A percentile compares a stretch with the other conserved stretches of the same genome.
Evolutionary conservation across 148 eudicot species (phyloP).

Genomic region (Bassia scoparia): DNA sequence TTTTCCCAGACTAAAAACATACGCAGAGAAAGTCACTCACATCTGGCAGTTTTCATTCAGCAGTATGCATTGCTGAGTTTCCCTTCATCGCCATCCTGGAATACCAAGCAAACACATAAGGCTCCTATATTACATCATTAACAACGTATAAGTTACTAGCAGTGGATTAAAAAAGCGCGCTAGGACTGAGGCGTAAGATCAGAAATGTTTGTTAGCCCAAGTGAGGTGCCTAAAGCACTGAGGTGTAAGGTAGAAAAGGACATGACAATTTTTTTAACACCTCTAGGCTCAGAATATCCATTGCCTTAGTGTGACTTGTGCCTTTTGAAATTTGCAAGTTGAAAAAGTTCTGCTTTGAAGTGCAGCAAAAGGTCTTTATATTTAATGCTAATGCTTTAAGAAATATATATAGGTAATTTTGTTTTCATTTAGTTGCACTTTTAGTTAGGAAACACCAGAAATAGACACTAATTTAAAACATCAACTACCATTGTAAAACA

Average conservation of each 20-base stretch:
- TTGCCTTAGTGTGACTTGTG: too few species aligned
- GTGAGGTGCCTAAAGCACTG: too few species aligned
- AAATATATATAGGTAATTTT: not conserved
- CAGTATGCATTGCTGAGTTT: constrained; percentile 56
- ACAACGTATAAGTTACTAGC: not conserved
- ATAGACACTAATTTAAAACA: not conserved
- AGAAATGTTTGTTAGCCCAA: too few species aligned
- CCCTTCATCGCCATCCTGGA: constrained; percentile 89
- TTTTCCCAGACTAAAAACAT: not conserved
- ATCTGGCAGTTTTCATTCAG: constrained; percentile 84
- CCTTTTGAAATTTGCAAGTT: not conserved
- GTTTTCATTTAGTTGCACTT: not conserved
- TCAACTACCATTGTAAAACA: not conserved
- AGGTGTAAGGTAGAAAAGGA: too few species aligned
- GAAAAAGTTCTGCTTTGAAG: not conserved
- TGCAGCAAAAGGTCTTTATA: not conserved
- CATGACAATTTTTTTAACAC: too few species aligned
- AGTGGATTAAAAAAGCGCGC: too few species aligned
- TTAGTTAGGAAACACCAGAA: not conserved
- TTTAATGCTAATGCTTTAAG: not conserved
- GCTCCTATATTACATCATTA: not conserved
- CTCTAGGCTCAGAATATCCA: too few species aligned
- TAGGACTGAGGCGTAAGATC: too few species aligned
- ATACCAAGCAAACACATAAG: constrained; percentile 18
- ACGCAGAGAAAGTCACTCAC: constrained; percentile 57